phyloP scores from a whole-genome alignment of 2,329 filamentous ascomycete genomes.

The Beauveria medogensis region DNA sequence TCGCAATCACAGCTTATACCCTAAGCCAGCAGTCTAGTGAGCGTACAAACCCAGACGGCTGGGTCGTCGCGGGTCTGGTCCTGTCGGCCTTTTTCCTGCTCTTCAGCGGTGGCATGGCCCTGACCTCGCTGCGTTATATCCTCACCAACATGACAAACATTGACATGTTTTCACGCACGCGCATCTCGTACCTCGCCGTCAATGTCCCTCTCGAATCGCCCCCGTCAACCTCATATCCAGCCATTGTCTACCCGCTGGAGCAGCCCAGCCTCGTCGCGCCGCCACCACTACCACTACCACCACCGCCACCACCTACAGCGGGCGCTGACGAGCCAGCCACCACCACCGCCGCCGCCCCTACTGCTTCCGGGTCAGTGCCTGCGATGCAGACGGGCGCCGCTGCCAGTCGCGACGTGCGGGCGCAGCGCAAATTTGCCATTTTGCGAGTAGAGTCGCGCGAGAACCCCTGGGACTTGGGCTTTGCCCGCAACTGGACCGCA shows the following conservation, averaged over 20 bases:
- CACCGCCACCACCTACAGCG: conserved; percentile 1
- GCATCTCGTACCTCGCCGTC: conserved; percentile 67
- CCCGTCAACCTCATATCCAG: conserved; percentile 34
- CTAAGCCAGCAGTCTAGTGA: conserved; percentile 45
- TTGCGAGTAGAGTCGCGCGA: conserved; percentile 64
- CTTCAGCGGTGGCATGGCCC: conserved; percentile 72
- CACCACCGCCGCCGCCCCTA: background rate
- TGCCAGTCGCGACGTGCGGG: conserved; percentile 33
- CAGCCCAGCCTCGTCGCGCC: conserved; percentile 18
- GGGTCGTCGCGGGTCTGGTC: conserved; percentile 59
- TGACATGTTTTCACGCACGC: conserved; percentile 60
- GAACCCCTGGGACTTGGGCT: conserved; percentile 78
- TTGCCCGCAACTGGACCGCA: conserved; percentile 61
- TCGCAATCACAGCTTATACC: conserved; percentile 58
- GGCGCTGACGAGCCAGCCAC: background rate
- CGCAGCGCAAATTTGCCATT: conserved; percentile 68
- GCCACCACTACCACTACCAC: conserved; percentile 10
- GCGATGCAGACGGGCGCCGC: conserved; percentile 3
- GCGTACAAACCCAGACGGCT: conserved; percentile 39
- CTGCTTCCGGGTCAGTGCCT: background rate
- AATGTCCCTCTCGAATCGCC: conserved; percentile 49
- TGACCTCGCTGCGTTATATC: conserved; percentile 62
- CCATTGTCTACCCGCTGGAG: conserved; percentile 53
- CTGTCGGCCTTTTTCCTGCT: conserved; percentile 66
- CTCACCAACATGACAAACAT: conserved; percentile 75